Evolutionary conservation across 768 basidiomycete species (phyloP).

Genomic region (Phylloporus sp.): DNA sequence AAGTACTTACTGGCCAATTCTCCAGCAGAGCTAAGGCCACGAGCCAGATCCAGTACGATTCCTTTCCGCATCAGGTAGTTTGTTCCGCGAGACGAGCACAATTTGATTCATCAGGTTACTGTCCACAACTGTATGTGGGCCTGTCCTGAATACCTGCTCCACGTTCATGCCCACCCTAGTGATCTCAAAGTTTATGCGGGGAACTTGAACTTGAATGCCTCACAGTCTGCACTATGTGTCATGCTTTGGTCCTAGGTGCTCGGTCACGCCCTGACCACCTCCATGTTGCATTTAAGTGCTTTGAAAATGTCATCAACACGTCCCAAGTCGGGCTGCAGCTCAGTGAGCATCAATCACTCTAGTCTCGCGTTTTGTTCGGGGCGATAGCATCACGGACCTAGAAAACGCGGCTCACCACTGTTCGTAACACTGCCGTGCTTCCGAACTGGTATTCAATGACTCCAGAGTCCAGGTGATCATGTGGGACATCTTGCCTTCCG

Average conservation of each 20-base stretch:
- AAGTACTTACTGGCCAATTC: no score
- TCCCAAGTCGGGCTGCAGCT: not conserved
- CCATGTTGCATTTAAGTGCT: not conserved
- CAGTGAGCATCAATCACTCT: not conserved
- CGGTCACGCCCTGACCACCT: not conserved
- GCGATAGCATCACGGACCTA: not conserved
- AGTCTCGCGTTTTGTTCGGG: not conserved
- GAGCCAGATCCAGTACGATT: not conserved
- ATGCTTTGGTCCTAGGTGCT: not conserved
- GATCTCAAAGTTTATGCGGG: not conserved
- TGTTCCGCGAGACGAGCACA: not conserved
- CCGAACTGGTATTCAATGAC: not conserved
- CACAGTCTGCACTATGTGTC: not conserved
- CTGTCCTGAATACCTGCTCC: not conserved
- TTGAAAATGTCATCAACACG: not conserved
- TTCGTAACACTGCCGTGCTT: not conserved
- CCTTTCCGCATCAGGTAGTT: not conserved
- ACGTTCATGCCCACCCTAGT: not conserved
- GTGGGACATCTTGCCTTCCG: not conserved
- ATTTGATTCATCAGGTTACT: not conserved
- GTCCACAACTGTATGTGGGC: not conserved
- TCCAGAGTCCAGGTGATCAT: not conserved
- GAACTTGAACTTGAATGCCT: no score
- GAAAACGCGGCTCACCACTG: not conserved
- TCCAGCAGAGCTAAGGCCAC: no score